Evolutionary conservation across 1,139 yeast species (phyloP).

Genomic region (Barnettozyma hawaiiensis): DNA sequence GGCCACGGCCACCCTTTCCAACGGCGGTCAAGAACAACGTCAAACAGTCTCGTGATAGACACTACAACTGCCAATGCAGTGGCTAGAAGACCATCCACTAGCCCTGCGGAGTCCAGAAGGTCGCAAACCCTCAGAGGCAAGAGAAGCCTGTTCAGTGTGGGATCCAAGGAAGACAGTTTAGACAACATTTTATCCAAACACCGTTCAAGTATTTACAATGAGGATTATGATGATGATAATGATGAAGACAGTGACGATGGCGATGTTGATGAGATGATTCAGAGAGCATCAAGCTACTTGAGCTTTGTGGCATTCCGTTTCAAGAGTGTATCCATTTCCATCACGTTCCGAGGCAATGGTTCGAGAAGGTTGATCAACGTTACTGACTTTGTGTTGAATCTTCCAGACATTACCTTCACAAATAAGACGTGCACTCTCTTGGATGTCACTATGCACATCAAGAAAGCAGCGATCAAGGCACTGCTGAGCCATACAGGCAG

Average conservation of each 20-base stretch:
- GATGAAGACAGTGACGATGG: constrained; percentile 26
- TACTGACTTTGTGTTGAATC: constrained; percentile 45
- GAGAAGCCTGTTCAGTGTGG: not conserved
- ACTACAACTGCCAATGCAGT: not conserved
- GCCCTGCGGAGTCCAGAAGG: constrained; percentile 4
- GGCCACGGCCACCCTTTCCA: not conserved
- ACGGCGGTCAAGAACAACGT: not conserved
- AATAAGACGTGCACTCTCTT: constrained; percentile 47
- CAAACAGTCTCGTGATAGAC: not conserved
- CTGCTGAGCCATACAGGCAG: constrained; percentile 55
- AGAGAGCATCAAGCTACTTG: constrained; percentile 52
- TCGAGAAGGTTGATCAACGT: constrained; percentile 55
- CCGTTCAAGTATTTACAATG: not conserved
- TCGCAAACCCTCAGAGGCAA: not conserved
- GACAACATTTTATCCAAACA: not conserved
- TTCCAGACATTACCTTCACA: constrained; percentile 48
- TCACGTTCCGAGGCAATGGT: constrained; percentile 59
- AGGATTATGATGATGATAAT: constrained; percentile 1
- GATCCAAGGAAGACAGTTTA: not conserved
- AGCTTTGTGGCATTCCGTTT: constrained; percentile 47
- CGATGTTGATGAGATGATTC: constrained; percentile 52
- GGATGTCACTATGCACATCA: constrained; percentile 49
- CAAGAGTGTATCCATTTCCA: constrained; percentile 42
- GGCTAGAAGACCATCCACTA: not conserved
- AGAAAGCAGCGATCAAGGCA: constrained; percentile 46